Conservation (phyloP, 2,329 filamentous ascomycete genomes). For the Hypoxylon sp. region DNA sequence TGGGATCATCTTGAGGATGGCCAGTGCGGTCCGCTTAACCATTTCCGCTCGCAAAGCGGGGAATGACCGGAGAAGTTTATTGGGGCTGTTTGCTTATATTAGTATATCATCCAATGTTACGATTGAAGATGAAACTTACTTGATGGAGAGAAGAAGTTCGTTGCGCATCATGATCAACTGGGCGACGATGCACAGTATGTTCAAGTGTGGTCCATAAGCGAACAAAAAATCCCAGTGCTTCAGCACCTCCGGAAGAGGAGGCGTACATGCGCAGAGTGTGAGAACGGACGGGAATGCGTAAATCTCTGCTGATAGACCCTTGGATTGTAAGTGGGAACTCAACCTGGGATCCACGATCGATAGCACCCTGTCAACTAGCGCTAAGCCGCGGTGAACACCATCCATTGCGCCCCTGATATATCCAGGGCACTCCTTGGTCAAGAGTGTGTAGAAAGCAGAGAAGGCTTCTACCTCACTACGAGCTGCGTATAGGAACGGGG, state of each 20-base stretch:
- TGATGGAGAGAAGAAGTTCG: slow-evolving; percentile 85
- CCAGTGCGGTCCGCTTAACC: slow-evolving; percentile 87
- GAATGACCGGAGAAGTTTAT: slow-evolving; percentile 90
- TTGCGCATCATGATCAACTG: slow-evolving; percentile 92
- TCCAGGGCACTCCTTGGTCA: slow-evolving; percentile 89
- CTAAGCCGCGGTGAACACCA: slow-evolving; percentile 92
- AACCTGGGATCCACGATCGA: slow-evolving; percentile 93
- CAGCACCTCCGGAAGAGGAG: slow-evolving; percentile 92
- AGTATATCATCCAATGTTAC: slow-evolving; percentile 39
- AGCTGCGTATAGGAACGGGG: slow-evolving; percentile 94
- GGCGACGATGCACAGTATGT: slow-evolving; percentile 95
- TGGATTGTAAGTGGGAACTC: slow-evolving; percentile 84
- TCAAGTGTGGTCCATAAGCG: slow-evolving; percentile 93
- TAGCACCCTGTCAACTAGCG: slow-evolving; percentile 91
- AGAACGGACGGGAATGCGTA: slow-evolving; percentile 97
- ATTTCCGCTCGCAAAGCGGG: slow-evolving; percentile 86
- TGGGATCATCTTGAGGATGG: slow-evolving; percentile 90
- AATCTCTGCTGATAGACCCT: slow-evolving; percentile 91
- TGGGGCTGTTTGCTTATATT: slow-evolving; percentile 76
- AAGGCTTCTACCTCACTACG: slow-evolving; percentile 96
- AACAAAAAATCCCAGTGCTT: slow-evolving; percentile 98
- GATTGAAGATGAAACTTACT: slow-evolving; percentile 66
- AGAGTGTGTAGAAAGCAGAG: slow-evolving; percentile 87
- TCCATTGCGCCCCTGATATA: slow-evolving; percentile 98
- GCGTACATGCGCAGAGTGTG: slow-evolving; percentile 95